These are phyloP conservation scores for Ammopiptanthus mongolicus DNA, from an alignment of 306 rosid species.

Conservation along the genomic window DNA sequence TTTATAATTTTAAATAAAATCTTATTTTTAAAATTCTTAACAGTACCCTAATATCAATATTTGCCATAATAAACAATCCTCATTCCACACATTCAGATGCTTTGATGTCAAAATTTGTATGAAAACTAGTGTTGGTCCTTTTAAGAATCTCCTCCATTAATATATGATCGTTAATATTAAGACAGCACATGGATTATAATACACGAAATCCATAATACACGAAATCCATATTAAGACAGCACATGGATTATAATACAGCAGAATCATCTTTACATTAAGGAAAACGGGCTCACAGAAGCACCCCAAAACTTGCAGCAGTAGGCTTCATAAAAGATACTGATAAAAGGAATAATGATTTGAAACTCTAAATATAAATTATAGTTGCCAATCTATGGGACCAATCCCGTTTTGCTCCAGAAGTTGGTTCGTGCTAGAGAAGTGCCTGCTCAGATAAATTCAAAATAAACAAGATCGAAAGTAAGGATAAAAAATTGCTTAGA, in stretches of 20 bases:
- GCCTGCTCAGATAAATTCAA: conserved; percentile 48
- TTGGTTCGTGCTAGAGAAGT: conserved; percentile 81
- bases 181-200: conserved; percentile 17
- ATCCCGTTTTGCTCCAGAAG: conserved; percentile 63
- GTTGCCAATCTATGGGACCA: conserved; percentile 82
- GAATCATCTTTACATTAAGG: not conserved
- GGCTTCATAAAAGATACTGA: not conserved
- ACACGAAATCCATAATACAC: not conserved
- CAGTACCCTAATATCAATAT: too few species aligned
- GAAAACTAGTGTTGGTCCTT: too few species aligned
- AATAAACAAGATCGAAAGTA: not conserved
- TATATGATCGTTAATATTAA: not conserved
- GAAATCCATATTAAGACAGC: too few species aligned
- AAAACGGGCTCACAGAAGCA: not conserved
- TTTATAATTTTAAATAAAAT: too few species aligned
- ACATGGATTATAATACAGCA: not conserved
- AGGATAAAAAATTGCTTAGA: not conserved
- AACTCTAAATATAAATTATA: conserved; percentile 27
- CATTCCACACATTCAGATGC: too few species aligned
- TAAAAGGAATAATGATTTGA: not conserved
- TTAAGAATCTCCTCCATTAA: not conserved
- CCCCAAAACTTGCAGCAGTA: not conserved
- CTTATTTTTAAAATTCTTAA: too few species aligned
- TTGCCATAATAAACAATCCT: too few species aligned
- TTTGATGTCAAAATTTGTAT: too few species aligned